These are phyloP conservation scores for Oryza meyeriana DNA, from an alignment of 176 grass and related monocot genomes.

Conservation along the genomic window DNA sequence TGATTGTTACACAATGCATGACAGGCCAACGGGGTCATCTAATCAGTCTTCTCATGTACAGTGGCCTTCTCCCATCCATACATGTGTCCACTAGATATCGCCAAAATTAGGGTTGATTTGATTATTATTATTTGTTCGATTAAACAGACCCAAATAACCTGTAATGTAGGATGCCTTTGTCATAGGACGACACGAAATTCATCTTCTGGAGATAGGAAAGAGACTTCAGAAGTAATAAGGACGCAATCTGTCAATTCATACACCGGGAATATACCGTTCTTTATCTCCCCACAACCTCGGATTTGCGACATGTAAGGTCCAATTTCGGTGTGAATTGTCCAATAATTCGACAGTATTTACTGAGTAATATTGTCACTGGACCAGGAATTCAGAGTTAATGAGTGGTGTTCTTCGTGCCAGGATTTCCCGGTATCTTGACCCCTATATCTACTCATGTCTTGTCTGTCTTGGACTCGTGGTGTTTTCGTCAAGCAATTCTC, in stretches of 20 bases:
- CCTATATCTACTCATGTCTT: background rate
- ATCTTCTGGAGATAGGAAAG: background rate
- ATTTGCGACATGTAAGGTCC: background rate
- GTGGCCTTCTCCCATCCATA: background rate
- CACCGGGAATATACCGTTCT: background rate
- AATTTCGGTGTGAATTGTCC: background rate
- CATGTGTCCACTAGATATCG: background rate
- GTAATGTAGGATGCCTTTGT: background rate
- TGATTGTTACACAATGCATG: background rate
- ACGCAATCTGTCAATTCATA: background rate
- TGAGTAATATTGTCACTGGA: background rate
- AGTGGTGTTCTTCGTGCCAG: background rate
- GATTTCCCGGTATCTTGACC: conserved; percentile 6
- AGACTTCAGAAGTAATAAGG: background rate
- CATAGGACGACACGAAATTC: background rate
- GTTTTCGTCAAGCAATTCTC: conserved; percentile 4
- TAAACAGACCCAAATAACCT: background rate
- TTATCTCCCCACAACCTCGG: background rate
- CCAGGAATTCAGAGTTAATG: background rate
- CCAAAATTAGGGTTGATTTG: background rate
- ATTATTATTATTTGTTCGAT: background rate
- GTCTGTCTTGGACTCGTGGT: background rate
- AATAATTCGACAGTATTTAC: background rate
- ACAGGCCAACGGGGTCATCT: background rate
- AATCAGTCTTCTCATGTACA: background rate